Conservation (phyloP, 805 yeast genomes). For the Myxozyma kluyveri region DNA sequence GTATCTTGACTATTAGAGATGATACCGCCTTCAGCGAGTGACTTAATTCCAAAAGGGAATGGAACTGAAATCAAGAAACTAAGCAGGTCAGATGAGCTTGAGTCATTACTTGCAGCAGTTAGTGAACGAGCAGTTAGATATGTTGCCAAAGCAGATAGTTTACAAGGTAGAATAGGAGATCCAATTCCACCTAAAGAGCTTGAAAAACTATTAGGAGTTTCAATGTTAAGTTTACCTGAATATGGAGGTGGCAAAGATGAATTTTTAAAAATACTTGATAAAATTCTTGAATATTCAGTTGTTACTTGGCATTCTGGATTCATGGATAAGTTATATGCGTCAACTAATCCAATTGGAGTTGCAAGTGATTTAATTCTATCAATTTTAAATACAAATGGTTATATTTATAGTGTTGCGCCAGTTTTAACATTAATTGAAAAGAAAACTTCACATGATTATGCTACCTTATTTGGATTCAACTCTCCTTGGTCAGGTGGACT, state of each 20-base stretch:
- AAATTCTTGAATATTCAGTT: conserved; percentile 62
- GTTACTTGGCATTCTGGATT: conserved; percentile 88
- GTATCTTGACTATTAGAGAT: no score
- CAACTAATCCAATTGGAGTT: conserved; percentile 82
- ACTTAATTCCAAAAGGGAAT: no score
- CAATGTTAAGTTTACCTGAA: conserved; percentile 11
- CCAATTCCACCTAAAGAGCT: conserved; percentile 27
- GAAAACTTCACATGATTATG: conserved; percentile 64
- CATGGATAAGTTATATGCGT: conserved; percentile 77
- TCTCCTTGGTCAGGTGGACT: conserved; percentile 68
- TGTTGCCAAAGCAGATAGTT: conserved; percentile 47
- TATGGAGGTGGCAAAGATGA: conserved; percentile 38
- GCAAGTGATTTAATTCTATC: conserved; percentile 67
- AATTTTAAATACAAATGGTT: conserved; percentile 75
- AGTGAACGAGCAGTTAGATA: conserved; percentile 51
- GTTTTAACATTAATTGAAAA: conserved; percentile 73
- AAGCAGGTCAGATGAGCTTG: conserved; percentile 50
- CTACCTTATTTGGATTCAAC: conserved; percentile 58
- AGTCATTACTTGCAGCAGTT: conserved; percentile 47
- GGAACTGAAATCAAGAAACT: not conserved
- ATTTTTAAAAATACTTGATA: conserved; percentile 51
- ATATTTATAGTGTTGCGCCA: conserved; percentile 75
- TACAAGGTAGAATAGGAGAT: conserved; percentile 47
- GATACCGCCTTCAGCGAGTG: no score
- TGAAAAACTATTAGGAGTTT: conserved; percentile 5